These are phyloP conservation scores for Bipolaris bicolor DNA, from an alignment of 2,329 filamentous ascomycete species.

Conservation along the genomic window DNA sequence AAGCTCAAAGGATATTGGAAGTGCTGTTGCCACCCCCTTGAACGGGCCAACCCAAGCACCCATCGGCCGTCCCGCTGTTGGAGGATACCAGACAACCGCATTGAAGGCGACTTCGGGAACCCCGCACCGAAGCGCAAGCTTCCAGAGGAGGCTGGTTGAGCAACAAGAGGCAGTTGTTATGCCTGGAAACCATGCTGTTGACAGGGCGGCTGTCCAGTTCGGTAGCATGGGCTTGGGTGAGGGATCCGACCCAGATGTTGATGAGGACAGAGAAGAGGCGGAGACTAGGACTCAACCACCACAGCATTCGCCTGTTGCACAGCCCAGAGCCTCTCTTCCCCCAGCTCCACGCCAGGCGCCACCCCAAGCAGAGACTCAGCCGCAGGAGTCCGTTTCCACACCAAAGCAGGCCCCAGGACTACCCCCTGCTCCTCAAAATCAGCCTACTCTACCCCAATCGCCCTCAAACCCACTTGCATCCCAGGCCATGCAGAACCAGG, in stretches of 20 bases:
- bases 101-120: slow-evolving; percentile 72
- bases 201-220: slow-evolving; percentile 92
- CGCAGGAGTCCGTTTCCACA: slow-evolving; percentile 53
- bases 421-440: slow-evolving; percentile 64
- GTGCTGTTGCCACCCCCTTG: slow-evolving; percentile 65
- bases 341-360: slow-evolving; percentile 63
- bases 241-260: slow-evolving; percentile 75
- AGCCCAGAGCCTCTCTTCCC: slow-evolving; percentile 85
- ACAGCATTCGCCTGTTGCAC: slow-evolving; percentile 85
- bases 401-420: slow-evolving; percentile 67
- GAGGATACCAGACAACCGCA: slow-evolving; percentile 80
- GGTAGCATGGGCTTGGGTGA: slow-evolving; percentile 88
- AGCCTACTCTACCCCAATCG: slow-evolving; percentile 52
- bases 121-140: slow-evolving; percentile 73
- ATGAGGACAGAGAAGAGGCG: slow-evolving; percentile 92
- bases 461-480: slow-evolving; percentile 56
- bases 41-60: slow-evolving; percentile 59
- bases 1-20: slow-evolving; percentile 77
- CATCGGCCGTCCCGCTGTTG: slow-evolving; percentile 66
- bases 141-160: slow-evolving; percentile 85
- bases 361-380: slow-evolving; percentile 49
- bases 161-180: slow-evolving; percentile 98
- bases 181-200: slow-evolving; percentile 94
- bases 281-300: slow-evolving; percentile 94
- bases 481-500: slow-evolving; percentile 62